phyloP scores from a whole-genome alignment of 495 filamentous ascomycete genomes.

The Cercophora samala region DNA sequence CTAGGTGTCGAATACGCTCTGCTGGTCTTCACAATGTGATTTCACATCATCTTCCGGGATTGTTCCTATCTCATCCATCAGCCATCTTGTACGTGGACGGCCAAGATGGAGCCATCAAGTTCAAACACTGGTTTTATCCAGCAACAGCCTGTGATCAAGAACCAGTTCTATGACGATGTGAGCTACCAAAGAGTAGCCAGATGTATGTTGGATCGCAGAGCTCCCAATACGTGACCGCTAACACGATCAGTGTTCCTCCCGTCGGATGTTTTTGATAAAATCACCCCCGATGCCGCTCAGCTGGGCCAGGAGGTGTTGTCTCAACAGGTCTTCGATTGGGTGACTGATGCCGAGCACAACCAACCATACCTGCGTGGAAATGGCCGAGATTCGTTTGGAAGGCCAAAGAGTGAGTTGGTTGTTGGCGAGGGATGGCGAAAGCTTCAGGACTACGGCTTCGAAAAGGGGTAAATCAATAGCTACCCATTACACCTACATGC shows the following conservation, averaged over 20 bases:
- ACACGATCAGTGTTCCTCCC: conserved; percentile 46
- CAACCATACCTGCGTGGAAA: conserved; percentile 51
- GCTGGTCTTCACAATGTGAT: not conserved
- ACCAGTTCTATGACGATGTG: conserved; percentile 49
- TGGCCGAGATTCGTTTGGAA: conserved; percentile 50
- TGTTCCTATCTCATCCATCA: not conserved
- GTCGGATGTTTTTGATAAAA: conserved; percentile 29
- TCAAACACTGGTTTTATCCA: conserved; percentile 52
- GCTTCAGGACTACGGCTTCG: conserved; percentile 51
- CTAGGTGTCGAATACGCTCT: conserved; percentile 4
- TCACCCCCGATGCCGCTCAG: conserved; percentile 38
- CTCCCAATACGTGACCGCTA: not conserved
- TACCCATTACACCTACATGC: not conserved
- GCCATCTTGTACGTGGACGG: not conserved
- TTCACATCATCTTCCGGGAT: not conserved
- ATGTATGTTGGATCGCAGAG: conserved; percentile 30
- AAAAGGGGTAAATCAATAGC: not conserved
- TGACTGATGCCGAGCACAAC: conserved; percentile 59
- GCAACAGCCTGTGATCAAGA: conserved; percentile 39
- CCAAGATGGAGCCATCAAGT: conserved; percentile 43
- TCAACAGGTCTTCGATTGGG: conserved; percentile 45
- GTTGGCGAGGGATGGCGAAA: conserved; percentile 57
- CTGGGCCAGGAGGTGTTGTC: conserved; percentile 49
- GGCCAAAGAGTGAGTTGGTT: conserved; percentile 46
- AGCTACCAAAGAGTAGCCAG: conserved; percentile 43